phyloP scores from a whole-genome alignment of 1,284 basidiomycete species.

The Coniophora puteana region DNA sequence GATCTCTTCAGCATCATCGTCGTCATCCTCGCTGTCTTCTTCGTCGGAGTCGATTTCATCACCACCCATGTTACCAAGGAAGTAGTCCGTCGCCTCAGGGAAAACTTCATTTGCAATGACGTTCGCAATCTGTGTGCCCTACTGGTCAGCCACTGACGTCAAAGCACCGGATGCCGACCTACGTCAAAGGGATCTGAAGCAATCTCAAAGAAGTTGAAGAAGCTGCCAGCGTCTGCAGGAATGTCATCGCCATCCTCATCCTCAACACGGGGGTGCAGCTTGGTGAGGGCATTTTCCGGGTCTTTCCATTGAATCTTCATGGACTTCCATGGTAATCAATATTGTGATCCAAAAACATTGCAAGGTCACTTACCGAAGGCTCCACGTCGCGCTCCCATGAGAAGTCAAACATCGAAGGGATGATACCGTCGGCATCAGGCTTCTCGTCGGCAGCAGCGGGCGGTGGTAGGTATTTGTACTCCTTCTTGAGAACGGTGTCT shows the following conservation, averaged over 20 bases:
- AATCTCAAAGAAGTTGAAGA: conserved; percentile 85
- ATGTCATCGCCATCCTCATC: conserved; percentile 56
- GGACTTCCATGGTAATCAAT: conserved; percentile 33
- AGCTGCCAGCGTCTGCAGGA: conserved; percentile 69
- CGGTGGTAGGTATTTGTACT: conserved; percentile 66
- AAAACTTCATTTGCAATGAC: conserved; percentile 73
- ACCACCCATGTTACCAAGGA: conserved; percentile 58
- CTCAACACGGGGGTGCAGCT: conserved; percentile 66
- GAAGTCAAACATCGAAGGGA: conserved; percentile 71
- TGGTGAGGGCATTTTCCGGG: conserved; percentile 68
- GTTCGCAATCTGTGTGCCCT: conserved; percentile 55
- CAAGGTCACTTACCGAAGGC: conserved; percentile 45
- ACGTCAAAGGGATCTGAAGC: conserved; percentile 65
- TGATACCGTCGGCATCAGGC: conserved; percentile 70
- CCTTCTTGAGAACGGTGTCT: conserved; percentile 72
- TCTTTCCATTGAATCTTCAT: conserved; percentile 81
- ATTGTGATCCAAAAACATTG: conserved; percentile 1
- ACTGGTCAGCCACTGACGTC: conserved; percentile 3
- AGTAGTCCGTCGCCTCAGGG: conserved; percentile 74
- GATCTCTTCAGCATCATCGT: conserved; percentile 74
- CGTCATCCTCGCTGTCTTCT: conserved; percentile 60
- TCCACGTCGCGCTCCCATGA: conserved; percentile 72
- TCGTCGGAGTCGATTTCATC: conserved; percentile 61
- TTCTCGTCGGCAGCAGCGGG: conserved; percentile 49
- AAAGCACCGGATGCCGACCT: conserved; percentile 25